phyloP scores from a whole-genome alignment of 1,284 basidiomycete genomes.

The Pyrrhoderma noxium region DNA sequence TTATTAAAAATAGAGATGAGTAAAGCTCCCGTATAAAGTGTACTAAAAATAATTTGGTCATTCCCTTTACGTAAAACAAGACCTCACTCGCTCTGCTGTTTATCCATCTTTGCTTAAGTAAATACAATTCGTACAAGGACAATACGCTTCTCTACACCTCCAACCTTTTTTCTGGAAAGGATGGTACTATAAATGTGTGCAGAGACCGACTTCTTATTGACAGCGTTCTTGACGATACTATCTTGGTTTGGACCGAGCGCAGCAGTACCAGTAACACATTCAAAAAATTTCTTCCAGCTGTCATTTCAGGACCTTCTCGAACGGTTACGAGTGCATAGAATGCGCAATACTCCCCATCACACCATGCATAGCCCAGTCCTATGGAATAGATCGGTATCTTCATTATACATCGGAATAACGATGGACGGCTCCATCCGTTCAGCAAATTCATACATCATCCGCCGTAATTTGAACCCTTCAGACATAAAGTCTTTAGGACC shows the following conservation, averaged over 20 bases:
- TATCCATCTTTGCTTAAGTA: too few relatives aligned
- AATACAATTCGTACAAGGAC: conserved; percentile 91
- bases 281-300: conserved; percentile 89
- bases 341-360: conserved; percentile 86
- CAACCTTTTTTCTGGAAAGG: conserved; percentile 73
- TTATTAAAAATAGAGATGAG: too few relatives aligned
- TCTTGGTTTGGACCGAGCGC: conserved; percentile 85
- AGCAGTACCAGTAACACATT: conserved; percentile 67
- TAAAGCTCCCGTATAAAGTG: too few relatives aligned
- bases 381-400: conserved; percentile 71
- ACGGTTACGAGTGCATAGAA: conserved; percentile 71
- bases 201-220: conserved; percentile 79
- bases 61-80: too few relatives aligned
- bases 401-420: conserved; percentile 77
- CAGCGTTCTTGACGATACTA: conserved; percentile 83
- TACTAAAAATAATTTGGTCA: too few relatives aligned
- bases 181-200: conserved; percentile 94
- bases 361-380: conserved; percentile 87
- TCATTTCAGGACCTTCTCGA: conserved; percentile 95
- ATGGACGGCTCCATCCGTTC: conserved; percentile 79
- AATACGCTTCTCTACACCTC: conserved; percentile 70
- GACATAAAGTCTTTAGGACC: conserved; percentile 86
- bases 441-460: conserved; percentile 75
- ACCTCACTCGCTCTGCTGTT: too few relatives aligned
- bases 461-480: conserved; percentile 75